Evolutionary conservation across 345 rosid species (phyloP), one percentile per base, ranked within the genome.

Genomic region (Hibiscus tridactylites): DNA sequence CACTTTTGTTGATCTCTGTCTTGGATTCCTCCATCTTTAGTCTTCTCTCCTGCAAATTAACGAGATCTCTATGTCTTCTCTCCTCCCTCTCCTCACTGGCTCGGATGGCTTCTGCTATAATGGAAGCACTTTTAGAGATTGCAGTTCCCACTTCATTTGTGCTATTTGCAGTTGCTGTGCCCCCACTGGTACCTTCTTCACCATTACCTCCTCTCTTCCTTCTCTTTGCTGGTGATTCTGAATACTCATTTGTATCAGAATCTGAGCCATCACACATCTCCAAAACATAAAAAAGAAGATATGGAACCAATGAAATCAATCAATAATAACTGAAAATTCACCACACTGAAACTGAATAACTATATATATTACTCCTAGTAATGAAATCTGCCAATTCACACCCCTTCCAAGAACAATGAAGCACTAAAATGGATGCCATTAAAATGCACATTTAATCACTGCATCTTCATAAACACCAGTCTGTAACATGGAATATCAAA

Each of bases 221-320:
- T 65, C 90, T 89, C 71, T 87, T 88, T 28, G 92, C 83, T 29
- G 89, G 80, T 46, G 95, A 80, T 80, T 86, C 89, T 74, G 90
- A 84, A 74, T 88, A 76, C 84, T 86, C 97, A 78, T 84, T 86
- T 26, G 91, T 81, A 79, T 88, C 96, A 74, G 91, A 89, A 75
- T 85, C 91, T 83, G 91, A 86, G 80, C 85, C 81, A 76, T 74
- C 84, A 79, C 73, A 85, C 78, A 78, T 79, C 88, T 83, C 81
- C 79, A 70, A 72, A 66, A 46, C 80, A 77, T 79, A 77, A 69
- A 72, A 72, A 47, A 53, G 28, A 37, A 37, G 9, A 37, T 37
- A 37, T 37, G 42, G 42, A 37, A 37, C 72, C 72, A 74, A 47
- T 66, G n/a, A 75, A 73, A 49, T 62, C 73, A 73, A 78, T 77